A percentile compares a stretch with the other conserved stretches of the same genome.
These are phyloP conservation scores for Obba rivulosa DNA, from an alignment of 768 basidiomycete genomes.

Conservation along the genomic window DNA sequence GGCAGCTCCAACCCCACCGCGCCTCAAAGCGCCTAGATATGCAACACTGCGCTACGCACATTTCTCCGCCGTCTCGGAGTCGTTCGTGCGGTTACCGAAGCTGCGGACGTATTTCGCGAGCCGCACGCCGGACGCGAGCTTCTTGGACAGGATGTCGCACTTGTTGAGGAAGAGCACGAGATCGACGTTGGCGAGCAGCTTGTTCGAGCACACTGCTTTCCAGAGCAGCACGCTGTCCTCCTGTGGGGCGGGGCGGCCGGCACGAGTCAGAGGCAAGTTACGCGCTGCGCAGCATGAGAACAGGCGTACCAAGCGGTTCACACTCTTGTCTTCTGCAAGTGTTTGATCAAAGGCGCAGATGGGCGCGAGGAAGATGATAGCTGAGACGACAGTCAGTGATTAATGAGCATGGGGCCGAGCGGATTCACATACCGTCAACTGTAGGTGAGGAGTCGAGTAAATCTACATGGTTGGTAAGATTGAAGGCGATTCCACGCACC, in stretches of 20 bases:
- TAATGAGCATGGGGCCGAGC: background rate
- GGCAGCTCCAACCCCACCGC: too few species aligned
- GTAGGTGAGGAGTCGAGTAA: background rate
- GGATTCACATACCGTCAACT: slow-evolving; percentile 12
- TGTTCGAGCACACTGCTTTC: slow-evolving; percentile 68
- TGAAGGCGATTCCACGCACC: slow-evolving; percentile 25
- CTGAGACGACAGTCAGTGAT: slow-evolving; percentile 23
- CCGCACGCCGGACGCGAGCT: slow-evolving; percentile 59
- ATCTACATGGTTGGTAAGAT: background rate
- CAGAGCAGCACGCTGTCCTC: slow-evolving; percentile 76
- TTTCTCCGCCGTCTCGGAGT: slow-evolving; percentile 59
- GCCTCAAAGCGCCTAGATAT: too few species aligned
- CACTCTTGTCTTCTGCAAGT: slow-evolving; percentile 44
- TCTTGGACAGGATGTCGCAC: slow-evolving; percentile 65
- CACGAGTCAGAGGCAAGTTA: background rate
- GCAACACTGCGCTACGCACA: slow-evolving; percentile 43
- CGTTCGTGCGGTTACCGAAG: slow-evolving; percentile 64
- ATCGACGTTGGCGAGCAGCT: slow-evolving; percentile 63
- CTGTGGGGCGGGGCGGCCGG: slow-evolving; percentile 27
- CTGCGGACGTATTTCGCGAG: slow-evolving; percentile 67
- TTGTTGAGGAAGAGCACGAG: slow-evolving; percentile 82
- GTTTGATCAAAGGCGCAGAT: slow-evolving; percentile 55
- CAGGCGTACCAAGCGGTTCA: slow-evolving; percentile 42
- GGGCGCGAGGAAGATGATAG: slow-evolving; percentile 57
- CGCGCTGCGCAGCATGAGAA: background rate